phyloP scores from a whole-genome alignment of 495 filamentous ascomycete genomes.

The Daldinia grandis region DNA sequence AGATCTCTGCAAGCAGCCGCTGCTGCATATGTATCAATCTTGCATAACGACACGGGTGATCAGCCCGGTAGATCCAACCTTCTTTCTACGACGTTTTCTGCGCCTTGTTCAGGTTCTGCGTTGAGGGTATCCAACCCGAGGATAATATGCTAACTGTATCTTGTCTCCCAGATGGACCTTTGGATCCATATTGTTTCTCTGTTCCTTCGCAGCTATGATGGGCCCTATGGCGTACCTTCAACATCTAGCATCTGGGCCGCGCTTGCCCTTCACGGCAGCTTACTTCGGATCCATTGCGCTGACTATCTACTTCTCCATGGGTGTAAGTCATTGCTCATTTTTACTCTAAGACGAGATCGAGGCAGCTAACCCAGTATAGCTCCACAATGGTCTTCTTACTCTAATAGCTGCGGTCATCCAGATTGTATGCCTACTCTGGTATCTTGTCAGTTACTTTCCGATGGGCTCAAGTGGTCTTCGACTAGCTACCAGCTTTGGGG shows the following conservation, averaged over 20 bases:
- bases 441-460: conserved; percentile 96
- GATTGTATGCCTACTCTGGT: conserved; percentile 85
- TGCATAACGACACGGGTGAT: conserved; percentile 43
- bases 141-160: conserved; percentile 21
- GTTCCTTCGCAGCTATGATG: conserved; percentile 94
- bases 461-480: conserved; percentile 92
- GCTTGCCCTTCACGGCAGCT: conserved; percentile 92
- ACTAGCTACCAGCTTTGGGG: conserved; percentile 85
- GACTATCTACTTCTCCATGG: conserved; percentile 90
- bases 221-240: conserved; percentile 81
- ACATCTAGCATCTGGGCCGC: conserved; percentile 84
- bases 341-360: background rate
- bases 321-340: conserved; percentile 68
- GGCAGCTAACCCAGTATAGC: conserved; percentile 59
- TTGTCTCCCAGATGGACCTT: conserved; percentile 81
- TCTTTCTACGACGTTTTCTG: conserved; percentile 33
- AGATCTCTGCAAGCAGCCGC: conserved; percentile 44
- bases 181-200: conserved; percentile 87
- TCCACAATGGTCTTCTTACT: conserved; percentile 81
- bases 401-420: conserved; percentile 84
- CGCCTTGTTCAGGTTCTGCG: conserved; percentile 5
- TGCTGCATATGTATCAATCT: conserved; percentile 45
- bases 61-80: conserved; percentile 35
- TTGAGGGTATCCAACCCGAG: conserved; percentile 7
- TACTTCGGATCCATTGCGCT: conserved; percentile 95